Base-by-base conservation (phyloP, 306 rosid genomes). In the Rosa multiflora region DNA sequence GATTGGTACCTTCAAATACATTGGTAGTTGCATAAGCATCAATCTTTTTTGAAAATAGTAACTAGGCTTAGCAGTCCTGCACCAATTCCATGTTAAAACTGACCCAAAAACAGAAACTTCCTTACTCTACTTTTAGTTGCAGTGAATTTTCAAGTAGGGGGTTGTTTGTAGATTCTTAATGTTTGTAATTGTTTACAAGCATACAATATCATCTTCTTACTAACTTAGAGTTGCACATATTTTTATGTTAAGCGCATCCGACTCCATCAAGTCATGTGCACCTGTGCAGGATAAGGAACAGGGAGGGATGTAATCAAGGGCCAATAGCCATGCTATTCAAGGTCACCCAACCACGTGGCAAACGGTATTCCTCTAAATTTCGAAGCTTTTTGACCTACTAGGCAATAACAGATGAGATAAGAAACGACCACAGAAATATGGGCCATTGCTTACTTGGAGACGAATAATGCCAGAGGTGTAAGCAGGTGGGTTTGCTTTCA, bases 391-490 rank as follows among this genome's bases (percentile, higher is more conserved):
- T 62, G 77, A 26, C 67, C 39, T 10, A 4, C 37, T 59, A 43
- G 23, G 63, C 74, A 12, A 37, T 39, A 61, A 42, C 21, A 63
- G 85, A 76, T 70, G 23, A 53, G 59, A 58, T 58, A 56, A 64
- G 62, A 56, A 59, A 72, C 49, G 17, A 69, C 14, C 10, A 46
- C 13, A 20, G 62, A 59, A 42, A 3, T 20, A 39, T 56, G 42
- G 39, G 71, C 6, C 43, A 44, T 59, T 48, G 70, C 15, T 46
- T 77, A 86, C 94, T 81, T 90, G 92, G 55, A 90, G 89, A 52
- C 92, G 91, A 20, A 90, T 70, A 56, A 92, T 88, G 61, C 99
- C 99, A 1, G 97, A 86, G 73, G 85, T n/a, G 10, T 80, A 68
- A 35, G 85, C 74, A 10, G 98, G 97, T 47, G 92, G 83, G 12